Evolutionary conservation across 148 eudicot species (phyloP), one percentile per base, ranked within the genome.

Genomic region (Camellia lanceoleosa): DNA sequence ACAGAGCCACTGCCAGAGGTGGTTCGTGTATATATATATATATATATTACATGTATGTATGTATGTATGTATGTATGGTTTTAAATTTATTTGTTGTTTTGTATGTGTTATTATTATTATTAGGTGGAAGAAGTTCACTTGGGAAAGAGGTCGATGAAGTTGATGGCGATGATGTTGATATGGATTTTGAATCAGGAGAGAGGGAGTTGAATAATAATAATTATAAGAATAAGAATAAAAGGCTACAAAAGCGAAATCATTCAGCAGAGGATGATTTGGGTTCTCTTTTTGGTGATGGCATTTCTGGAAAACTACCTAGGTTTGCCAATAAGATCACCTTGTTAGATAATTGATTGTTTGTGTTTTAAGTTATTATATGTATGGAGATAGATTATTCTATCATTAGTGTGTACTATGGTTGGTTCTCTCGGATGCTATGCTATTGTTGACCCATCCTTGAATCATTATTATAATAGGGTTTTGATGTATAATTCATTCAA

Each of bases 221-320:
- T 30, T 30, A 81, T 67, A 82, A 74, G 60, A 91, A 81, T 71
- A 89, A 81, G 82, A 86, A 81, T 82, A 88, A 51, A 67, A 73
- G 56, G 83, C 76, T 58, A 43, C 87, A 84, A 71, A 78, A 75
- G 52, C 74, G 80, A 58, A 83, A 68, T 49, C 82, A 83, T 38
- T 49, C 85, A 49, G 68, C 83, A 51, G 99, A 93, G 52, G 98
- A 93, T 81, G 96, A 93, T 23, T 61, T 90, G 13, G 98, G 99
- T 42, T 91, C 98, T 18, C 95, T 96, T 41, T 96, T 96, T 83
- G 97, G 93, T 18, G 98, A 85, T 43, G 99, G 93, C 46, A 76
- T 92, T 68, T 83, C 86, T 4, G 99, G 98, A 30, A 96, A 96
- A 80, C 76, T 92, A 23, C 99, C 99, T 38, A 89, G 90, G 89